These are phyloP conservation scores for Aspergillus uvarum DNA, from an alignment of 2,329 filamentous ascomycete species.

Conservation along the genomic window DNA sequence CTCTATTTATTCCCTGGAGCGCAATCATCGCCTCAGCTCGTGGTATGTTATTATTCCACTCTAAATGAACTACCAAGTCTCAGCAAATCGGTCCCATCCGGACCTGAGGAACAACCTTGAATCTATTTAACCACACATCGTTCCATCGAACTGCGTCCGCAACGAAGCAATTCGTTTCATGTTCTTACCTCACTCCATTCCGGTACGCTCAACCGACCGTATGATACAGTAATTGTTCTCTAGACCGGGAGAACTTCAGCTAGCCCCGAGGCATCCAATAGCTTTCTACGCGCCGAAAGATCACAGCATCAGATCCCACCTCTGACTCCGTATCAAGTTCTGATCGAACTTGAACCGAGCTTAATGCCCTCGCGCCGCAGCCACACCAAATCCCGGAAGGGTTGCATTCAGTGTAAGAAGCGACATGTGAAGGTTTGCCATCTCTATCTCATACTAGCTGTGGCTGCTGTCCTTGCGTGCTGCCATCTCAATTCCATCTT, in stretches of 20 bases:
- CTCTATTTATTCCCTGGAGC: neutral
- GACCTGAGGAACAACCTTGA: neutral
- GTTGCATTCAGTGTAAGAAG: slow-evolving; percentile 41
- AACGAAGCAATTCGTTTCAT: too few relatives aligned
- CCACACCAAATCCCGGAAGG: slow-evolving; percentile 43
- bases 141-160: too few relatives aligned
- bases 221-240: too few relatives aligned
- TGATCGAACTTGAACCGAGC: neutral
- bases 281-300: neutral
- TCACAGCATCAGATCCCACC: too few relatives aligned
- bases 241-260: too few relatives aligned
- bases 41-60: neutral
- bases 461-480: neutral
- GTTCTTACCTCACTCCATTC: too few relatives aligned
- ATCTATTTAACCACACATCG: too few relatives aligned
- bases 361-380: slow-evolving; percentile 34
- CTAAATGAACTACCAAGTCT: neutral
- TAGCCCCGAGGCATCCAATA: neutral
- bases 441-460: neutral
- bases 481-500: neutral
- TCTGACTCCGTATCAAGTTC: too few relatives aligned
- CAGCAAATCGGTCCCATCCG: neutral
- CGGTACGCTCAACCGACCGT: too few relatives aligned
- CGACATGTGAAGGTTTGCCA: slow-evolving; percentile 40
- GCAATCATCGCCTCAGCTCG: neutral